Evolutionary conservation across 768 basidiomycete species (phyloP).

Genomic region (Agaricus subrufescens): DNA sequence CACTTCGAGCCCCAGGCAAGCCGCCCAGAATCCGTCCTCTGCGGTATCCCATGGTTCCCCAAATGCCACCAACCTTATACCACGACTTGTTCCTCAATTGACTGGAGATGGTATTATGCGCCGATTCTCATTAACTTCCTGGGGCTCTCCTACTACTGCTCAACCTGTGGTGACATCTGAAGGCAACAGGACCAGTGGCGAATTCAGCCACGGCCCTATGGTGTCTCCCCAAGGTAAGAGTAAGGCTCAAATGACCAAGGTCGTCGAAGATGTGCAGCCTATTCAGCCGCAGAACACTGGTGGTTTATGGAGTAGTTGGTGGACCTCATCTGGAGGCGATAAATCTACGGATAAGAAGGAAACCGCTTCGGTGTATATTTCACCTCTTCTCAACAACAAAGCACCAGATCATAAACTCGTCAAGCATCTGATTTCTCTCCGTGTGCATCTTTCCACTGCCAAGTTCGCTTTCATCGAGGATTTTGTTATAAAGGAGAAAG

Average conservation of each 20-base stretch:
- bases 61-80: constrained; percentile 50
- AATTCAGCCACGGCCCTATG: constrained; percentile 23
- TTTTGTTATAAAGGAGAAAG: constrained; percentile 64
- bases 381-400: constrained; percentile 52
- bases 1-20: constrained; percentile 23
- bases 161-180: constrained; percentile 28
- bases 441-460: constrained; percentile 83
- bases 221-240: constrained; percentile 18
- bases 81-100: constrained; percentile 66
- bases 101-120: constrained; percentile 71
- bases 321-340: constrained; percentile 62
- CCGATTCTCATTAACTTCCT: constrained; percentile 60
- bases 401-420: constrained; percentile 54
- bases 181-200: constrained; percentile 31
- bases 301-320: constrained; percentile 73
- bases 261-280: constrained; percentile 29
- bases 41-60: constrained; percentile 57
- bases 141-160: constrained; percentile 43
- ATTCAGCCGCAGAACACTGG: constrained; percentile 69
- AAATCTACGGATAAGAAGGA: constrained; percentile 33
- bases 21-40: constrained; percentile 28
- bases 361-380: constrained; percentile 59
- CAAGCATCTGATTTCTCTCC: constrained; percentile 76
- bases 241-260: constrained; percentile 24
- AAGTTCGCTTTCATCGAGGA: constrained; percentile 73